phyloP scores from a whole-genome alignment of 139 green algal genomes.

The Klebsormidium nitens region DNA sequence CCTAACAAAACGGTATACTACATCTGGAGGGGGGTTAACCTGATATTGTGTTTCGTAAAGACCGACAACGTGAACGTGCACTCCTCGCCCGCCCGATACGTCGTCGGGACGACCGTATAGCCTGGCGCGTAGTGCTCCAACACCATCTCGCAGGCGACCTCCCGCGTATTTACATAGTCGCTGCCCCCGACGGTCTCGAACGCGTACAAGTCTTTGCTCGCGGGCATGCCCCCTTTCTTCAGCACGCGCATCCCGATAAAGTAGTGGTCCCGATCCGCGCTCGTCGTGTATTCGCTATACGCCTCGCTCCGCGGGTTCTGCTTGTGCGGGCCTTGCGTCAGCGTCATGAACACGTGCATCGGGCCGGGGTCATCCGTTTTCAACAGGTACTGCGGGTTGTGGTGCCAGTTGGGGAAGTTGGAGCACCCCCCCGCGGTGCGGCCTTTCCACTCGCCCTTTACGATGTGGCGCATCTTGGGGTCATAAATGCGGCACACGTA shows the following conservation, averaged over 20 bases:
- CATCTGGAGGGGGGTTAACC: no score
- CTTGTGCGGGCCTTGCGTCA: conserved; percentile 6
- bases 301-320: not conserved
- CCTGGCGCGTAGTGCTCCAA: conserved; percentile 6
- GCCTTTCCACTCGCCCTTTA: conserved; percentile 5
- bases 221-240: not conserved
- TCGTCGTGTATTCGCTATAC: no score
- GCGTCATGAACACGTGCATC: conserved; percentile 32
- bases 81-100: conserved; percentile 15
- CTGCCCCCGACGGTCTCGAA: not conserved
- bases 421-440: conserved; percentile 10
- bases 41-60: conserved; percentile 31
- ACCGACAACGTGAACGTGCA: conserved; percentile 20
- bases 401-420: conserved; percentile 25
- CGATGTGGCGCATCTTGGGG: conserved; percentile 9
- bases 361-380: not conserved
- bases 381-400: conserved; percentile 31
- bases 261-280: no score
- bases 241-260: conserved; percentile 34
- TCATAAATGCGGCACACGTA: conserved; percentile 31
- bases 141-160: conserved; percentile 26
- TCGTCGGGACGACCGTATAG: conserved; percentile 27
- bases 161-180: conserved; percentile 30
- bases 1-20: no score
- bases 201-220: not conserved